Evolutionary conservation across 371 early-diverging fungal genomes (phyloP).

Genomic region (Mucor plumbeus): DNA sequence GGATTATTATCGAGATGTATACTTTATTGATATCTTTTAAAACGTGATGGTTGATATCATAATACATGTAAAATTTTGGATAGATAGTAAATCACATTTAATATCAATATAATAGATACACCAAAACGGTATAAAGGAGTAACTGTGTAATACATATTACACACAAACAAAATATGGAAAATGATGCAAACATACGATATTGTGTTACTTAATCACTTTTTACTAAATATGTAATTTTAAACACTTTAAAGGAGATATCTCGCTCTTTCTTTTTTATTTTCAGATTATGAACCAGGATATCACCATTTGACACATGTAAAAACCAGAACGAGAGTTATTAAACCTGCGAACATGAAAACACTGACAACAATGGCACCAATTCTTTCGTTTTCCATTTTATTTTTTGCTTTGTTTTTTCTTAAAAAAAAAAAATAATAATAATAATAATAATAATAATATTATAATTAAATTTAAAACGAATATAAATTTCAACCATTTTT

Average conservation of each 20-base stretch:
- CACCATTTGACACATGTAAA: conserved; percentile 4
- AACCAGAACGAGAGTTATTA: not conserved
- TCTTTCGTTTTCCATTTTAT: not conserved
- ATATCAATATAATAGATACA: no score
- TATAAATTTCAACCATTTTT: no score
- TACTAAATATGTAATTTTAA: not conserved
- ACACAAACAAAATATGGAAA: not conserved
- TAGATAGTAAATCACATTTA: no score
- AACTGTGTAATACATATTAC: not conserved
- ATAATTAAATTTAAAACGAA: no score
- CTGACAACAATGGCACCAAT: not conserved
- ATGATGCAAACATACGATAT: not conserved
- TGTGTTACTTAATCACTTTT: not conserved
- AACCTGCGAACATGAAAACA: not conserved
- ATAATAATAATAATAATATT: no score
- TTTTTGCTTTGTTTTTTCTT: not conserved
- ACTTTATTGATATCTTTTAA: no score
- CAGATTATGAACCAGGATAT: not conserved
- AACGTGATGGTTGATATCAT: no score
- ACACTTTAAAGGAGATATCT: not conserved
- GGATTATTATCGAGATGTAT: no score
- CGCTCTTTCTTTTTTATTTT: conserved; percentile 1
- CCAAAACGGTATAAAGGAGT: no score
- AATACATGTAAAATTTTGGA: no score
- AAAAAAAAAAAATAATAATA: no score